Percentiles rank a stretch among this genome's conserved stretches.
Conservation (phyloP, 768 basidiomycete genomes). For the Phallus indusiatus region DNA sequence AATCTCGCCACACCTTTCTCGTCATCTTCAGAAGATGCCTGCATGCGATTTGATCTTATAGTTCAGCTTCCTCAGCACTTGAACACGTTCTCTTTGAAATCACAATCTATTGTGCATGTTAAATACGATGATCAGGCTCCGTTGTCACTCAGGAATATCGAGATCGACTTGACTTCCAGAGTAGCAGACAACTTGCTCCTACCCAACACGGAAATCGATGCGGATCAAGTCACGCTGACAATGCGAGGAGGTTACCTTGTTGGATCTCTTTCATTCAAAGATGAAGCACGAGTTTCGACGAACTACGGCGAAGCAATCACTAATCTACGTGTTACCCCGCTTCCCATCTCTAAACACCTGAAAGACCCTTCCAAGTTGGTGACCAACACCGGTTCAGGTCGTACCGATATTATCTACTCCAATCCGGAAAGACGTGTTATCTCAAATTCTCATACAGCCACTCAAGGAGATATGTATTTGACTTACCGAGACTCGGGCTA, state of each 20-base stretch:
- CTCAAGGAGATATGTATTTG: slow-evolving; percentile 40
- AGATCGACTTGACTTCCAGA: slow-evolving; percentile 32
- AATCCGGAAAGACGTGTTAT: not conserved
- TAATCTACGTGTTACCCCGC: not conserved
- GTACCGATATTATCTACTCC: not conserved
- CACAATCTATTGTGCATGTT: slow-evolving; percentile 38
- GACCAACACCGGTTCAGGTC: not conserved
- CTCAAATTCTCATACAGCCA: not conserved
- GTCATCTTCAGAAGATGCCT: slow-evolving; percentile 14
- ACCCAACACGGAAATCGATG: slow-evolving; percentile 31
- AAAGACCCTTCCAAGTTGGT: not conserved
- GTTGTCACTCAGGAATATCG: slow-evolving; percentile 34
- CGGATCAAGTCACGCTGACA: slow-evolving; percentile 33
- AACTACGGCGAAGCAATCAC: not conserved
- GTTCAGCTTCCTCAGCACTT: slow-evolving; percentile 41
- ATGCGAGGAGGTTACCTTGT: slow-evolving; percentile 49
- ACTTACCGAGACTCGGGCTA: slow-evolving; percentile 44
- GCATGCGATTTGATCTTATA: slow-evolving; percentile 48
- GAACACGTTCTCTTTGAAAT: slow-evolving; percentile 36
- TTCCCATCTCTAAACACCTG: not conserved
- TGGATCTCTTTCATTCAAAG: slow-evolving; percentile 21
- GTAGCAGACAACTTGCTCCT: slow-evolving; percentile 37
- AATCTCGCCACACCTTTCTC: slow-evolving; percentile 1
- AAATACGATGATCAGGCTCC: slow-evolving; percentile 37
- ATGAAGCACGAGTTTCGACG: not conserved